Conservation (phyloP, 2,329 filamentous ascomycete genomes). For the Xylaria sp. region DNA sequence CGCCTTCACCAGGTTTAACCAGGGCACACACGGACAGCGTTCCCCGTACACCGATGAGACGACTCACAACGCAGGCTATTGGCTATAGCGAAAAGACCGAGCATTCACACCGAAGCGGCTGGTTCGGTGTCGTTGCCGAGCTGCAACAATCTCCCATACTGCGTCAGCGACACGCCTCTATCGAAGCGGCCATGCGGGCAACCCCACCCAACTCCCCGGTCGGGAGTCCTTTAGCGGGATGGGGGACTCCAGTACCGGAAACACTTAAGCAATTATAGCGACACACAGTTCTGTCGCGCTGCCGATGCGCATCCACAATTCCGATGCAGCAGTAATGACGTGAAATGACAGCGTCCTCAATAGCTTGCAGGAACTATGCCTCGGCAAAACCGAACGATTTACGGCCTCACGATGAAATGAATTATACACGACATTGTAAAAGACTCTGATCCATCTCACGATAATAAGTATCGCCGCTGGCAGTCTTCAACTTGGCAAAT, state of each 20-base stretch:
- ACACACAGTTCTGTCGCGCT: background rate
- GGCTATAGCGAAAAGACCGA: constrained; percentile 62
- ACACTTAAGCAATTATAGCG: constrained; percentile 27
- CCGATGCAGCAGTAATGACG: constrained; percentile 4
- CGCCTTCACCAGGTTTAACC: constrained; percentile 50
- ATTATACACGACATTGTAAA: constrained; percentile 25
- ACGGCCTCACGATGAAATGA: constrained; percentile 38
- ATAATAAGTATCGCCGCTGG: constrained; percentile 30
- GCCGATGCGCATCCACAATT: constrained; percentile 3
- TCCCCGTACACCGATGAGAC: constrained; percentile 60
- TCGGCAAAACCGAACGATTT: constrained; percentile 25
- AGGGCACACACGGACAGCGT: constrained; percentile 58
- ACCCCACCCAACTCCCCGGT: constrained; percentile 50
- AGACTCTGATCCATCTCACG: constrained; percentile 25
- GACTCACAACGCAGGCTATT: constrained; percentile 64
- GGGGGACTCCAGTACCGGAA: constrained; percentile 29
- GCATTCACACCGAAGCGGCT: constrained; percentile 63
- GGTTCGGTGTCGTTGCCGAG: constrained; percentile 72
- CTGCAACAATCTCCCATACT: constrained; percentile 69
- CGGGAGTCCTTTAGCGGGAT: constrained; percentile 40
- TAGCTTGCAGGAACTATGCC: constrained; percentile 1
- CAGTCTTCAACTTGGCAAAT: constrained; percentile 12
- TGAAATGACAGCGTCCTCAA: background rate
- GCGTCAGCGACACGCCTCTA: constrained; percentile 70
- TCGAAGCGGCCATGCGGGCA: constrained; percentile 66